phyloP scores from a whole-genome alignment of 371 early-diverging fungal genomes.

The Saksenaea vasiformis region DNA sequence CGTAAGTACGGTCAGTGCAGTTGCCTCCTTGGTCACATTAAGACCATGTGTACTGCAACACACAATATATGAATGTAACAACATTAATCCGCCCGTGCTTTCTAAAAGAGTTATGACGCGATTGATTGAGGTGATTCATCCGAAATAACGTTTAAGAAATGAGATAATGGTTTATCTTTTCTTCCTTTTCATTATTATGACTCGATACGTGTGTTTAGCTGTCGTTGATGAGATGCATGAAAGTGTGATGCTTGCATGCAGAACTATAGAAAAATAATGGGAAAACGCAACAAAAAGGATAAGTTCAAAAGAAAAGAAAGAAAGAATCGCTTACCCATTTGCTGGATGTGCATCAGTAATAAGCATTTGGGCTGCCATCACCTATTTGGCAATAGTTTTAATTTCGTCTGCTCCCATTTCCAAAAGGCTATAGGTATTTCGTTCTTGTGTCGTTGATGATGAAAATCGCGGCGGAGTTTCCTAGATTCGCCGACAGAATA shows the following conservation, averaged over 20 bases:
- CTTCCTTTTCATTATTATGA: neutral
- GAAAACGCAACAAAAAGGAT: neutral
- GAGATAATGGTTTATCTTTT: neutral
- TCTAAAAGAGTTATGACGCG: neutral
- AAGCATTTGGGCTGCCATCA: no score
- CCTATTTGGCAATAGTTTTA: no score
- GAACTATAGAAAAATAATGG: neutral
- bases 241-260: constrained; percentile 1
- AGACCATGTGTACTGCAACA: neutral
- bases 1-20: constrained; percentile 83
- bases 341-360: no score
- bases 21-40: constrained; percentile 43
- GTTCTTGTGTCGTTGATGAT: no score
- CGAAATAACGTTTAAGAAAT: neutral
- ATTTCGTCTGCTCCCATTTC: no score
- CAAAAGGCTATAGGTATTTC: no score
- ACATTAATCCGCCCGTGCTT: neutral
- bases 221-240: neutral
- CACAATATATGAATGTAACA: neutral
- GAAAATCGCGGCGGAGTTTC: no score
- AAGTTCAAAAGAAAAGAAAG: neutral
- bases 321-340: neutral
- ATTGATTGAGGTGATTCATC: neutral
- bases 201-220: neutral
- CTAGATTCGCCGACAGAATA: no score